Percentiles rank a stretch among this genome's conserved stretches.
phyloP scores from a whole-genome alignment of 768 basidiomycete genomes.

The Udeniomyces megalosporus region DNA sequence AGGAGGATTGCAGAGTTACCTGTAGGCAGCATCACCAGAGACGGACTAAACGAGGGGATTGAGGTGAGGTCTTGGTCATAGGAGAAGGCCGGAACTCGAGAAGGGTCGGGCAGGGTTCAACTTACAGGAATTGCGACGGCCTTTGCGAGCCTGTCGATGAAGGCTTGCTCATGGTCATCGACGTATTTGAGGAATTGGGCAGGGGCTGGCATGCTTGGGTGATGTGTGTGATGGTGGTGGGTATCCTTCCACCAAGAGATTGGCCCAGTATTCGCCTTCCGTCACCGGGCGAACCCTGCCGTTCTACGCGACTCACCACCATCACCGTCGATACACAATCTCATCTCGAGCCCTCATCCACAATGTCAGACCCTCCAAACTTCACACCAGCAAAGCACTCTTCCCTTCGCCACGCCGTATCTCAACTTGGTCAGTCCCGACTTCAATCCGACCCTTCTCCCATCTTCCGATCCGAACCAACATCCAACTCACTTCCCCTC shows the following conservation, averaged over 20 bases:
- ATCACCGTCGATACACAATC: background rate
- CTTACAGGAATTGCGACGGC: constrained; percentile 64
- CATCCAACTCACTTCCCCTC: no score
- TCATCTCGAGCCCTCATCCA: background rate
- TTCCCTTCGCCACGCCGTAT: constrained; percentile 5
- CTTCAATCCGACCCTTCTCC: no score
- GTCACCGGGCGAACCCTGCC: no score
- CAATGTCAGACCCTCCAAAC: background rate
- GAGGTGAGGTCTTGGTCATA: constrained; percentile 21
- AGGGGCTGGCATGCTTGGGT: constrained; percentile 18
- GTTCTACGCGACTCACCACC: no score
- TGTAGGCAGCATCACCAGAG: constrained; percentile 28
- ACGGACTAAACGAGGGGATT: constrained; percentile 25
- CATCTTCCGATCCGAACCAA: no score
- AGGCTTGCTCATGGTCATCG: constrained; percentile 50
- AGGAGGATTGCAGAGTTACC: no score
- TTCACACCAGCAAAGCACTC: constrained; percentile 13
- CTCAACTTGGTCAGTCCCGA: background rate
- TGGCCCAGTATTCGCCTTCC: no score
- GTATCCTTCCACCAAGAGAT: no score
- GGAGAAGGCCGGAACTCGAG: constrained; percentile 27
- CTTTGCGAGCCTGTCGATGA: constrained; percentile 60
- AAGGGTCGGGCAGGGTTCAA: constrained; percentile 10
- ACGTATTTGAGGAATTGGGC: constrained; percentile 38
- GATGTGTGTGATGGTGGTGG: background rate